Evolutionary conservation across 495 filamentous ascomycete genomes (phyloP).

Genomic region (Wilcoxina mikolae): DNA sequence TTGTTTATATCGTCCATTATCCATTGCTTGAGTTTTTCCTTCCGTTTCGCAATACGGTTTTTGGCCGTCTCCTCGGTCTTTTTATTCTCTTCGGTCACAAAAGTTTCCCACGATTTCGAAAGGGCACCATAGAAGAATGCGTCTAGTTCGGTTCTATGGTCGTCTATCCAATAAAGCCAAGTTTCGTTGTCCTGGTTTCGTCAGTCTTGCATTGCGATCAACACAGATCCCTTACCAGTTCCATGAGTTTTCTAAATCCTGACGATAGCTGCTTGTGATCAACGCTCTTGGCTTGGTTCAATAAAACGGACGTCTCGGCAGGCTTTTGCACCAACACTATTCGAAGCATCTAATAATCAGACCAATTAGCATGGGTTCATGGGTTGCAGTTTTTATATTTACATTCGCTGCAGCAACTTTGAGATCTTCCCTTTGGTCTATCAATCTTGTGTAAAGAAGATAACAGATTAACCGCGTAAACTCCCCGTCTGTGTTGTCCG

Average conservation of each 20-base stretch:
- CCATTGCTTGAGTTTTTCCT: constrained; percentile 71
- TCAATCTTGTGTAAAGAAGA: constrained; percentile 69
- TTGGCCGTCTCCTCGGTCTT: constrained; percentile 58
- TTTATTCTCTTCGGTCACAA: constrained; percentile 63
- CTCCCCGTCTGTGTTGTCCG: constrained; percentile 56
- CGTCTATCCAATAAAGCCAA: constrained; percentile 78
- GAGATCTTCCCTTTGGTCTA: constrained; percentile 46
- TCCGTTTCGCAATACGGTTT: constrained; percentile 52
- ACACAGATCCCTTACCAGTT: constrained; percentile 35
- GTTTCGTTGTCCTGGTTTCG: constrained; percentile 51
- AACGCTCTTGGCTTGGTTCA: constrained; percentile 49
- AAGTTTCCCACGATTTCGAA: constrained; percentile 69
- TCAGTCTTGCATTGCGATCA: constrained; percentile 2
- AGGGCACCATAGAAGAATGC: constrained; percentile 61
- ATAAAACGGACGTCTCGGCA: constrained; percentile 55
- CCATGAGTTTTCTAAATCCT: constrained; percentile 70
- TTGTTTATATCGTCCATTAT: constrained; percentile 46
- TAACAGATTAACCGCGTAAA: constrained; percentile 77
- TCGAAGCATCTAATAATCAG: constrained; percentile 41
- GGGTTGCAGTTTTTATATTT: not conserved
- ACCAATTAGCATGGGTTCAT: not conserved
- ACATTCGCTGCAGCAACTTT: constrained; percentile 67
- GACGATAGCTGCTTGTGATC: constrained; percentile 58
- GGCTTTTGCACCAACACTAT: constrained; percentile 89
- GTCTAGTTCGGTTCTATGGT: constrained; percentile 67